A percentile compares a stretch with the other conserved stretches of the same genome.
phyloP scores from a whole-genome alignment of 2,329 filamentous ascomycete genomes.

The Cordyceps javanica region DNA sequence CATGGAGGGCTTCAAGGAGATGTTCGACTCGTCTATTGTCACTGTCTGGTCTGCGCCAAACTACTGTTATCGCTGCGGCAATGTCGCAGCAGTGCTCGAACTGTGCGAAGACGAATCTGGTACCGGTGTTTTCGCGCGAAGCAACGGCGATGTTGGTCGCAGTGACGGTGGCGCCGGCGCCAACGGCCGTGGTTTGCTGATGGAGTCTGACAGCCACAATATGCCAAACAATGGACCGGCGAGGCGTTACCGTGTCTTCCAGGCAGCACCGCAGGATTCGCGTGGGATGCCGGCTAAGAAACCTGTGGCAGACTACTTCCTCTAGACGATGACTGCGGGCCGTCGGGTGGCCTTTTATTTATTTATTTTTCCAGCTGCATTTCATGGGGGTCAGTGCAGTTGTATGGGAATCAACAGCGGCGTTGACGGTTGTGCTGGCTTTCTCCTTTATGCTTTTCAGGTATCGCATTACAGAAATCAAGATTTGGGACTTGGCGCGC shows the following conservation, averaged over 20 bases:
- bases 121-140: constrained; percentile 60
- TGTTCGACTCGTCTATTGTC: constrained; percentile 94
- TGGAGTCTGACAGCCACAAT: constrained; percentile 34
- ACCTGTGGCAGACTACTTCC: constrained; percentile 93
- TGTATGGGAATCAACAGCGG: constrained; percentile 3
- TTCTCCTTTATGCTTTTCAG: neutral
- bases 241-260: constrained; percentile 87
- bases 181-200: constrained; percentile 37
- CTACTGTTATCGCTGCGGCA: constrained; percentile 94
- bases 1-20: constrained; percentile 99
- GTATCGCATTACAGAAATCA: neutral
- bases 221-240: constrained; percentile 62
- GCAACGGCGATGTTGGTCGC: constrained; percentile 62
- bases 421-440: neutral
- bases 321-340: constrained; percentile 38
- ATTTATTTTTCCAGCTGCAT: neutral
- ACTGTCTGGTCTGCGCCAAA: constrained; percentile 99
- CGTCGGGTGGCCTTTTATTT: too few species aligned
- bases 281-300: constrained; percentile 99
- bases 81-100: constrained; percentile 91
- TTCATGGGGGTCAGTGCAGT: neutral
- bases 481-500: neutral
- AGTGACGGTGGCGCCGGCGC: constrained; percentile 35
- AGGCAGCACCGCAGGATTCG: constrained; percentile 91
- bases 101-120: constrained; percentile 82